Evolutionary conservation across 305 asterid species (phyloP), one percentile per base, ranked within the genome.

Genomic region (Ilex paraguariensis): DNA sequence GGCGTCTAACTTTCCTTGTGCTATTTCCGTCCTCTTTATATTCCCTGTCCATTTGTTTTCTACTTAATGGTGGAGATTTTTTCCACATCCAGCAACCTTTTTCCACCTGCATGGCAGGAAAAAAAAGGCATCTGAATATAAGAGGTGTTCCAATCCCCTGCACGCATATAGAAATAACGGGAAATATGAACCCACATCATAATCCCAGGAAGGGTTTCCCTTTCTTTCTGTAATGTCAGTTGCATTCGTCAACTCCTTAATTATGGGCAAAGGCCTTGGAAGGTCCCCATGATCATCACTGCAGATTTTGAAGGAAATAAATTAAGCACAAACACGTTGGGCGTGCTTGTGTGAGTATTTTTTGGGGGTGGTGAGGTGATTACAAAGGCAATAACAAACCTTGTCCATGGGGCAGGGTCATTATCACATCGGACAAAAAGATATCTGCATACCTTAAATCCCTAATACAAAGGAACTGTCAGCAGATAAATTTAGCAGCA

Each of bases 401-500:
- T 84, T 48, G 95, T 84, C 98, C 98, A 91, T 33, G 98, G 96
- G 1, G 98, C 95, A 60, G 98, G 98, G 3, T 91, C 96, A 74
- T 91, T 88, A 78, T 91, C 98, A 79, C 98, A 91, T n/a, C 96
- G 93, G 65, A 91, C 85, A 61, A 91, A 91, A 13, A 91, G 86
- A 69, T 88, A 91, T 28, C 98, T 82, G 61, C 98, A 91, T 57
- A 88, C 87, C 74, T 80, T 67, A 68, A 75, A 78, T 21, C 98
- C 98, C 98, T 91, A 63, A 51, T 68, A 64, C 16, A 63, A 42
- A 36, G 55, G 66, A 21, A 32, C n/a, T 48, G 67, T 67, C 28
- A 79, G 71, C 54, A 13, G n/a, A 61, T 46, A 57, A 14, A 30
- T 31, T 39, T 56, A 57, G 46, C 14, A 58, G 65, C 48, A 70